Evolutionary conservation across 139 green algal genomes (phyloP), one percentile per base, ranked within the genome.

Genomic region (Yamagishiella unicocca): DNA sequence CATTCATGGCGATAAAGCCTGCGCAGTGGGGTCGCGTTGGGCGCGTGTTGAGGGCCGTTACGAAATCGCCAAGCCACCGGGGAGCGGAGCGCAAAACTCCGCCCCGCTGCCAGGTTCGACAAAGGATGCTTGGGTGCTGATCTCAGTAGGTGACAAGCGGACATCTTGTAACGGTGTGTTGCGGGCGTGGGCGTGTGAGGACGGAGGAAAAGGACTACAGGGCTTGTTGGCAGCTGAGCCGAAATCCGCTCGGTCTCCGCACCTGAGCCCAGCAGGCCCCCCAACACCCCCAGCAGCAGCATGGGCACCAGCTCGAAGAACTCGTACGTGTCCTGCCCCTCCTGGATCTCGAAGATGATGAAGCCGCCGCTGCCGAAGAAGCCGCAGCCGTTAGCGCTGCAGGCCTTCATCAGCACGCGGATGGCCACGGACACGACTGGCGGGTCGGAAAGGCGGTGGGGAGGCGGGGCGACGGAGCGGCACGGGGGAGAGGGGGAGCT

Each of bases 231-330:
- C n/a, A n/a, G n/a, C n/a, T n/a, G n/a, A n/a, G n/a, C n/a, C n/a
- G n/a, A n/a, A n/a, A n/a, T n/a, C n/a, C n/a, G n/a, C n/a, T n/a
- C n/a, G n/a, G n/a, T n/a, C 14, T 5, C 17, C 50, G 14, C 33
- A 85, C 79, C 72, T 37, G 83, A 88, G n/a, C 94, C 95, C 25
- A 97, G 82, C 40, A 98, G 79, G 1, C 96, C 96, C 24, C 95
- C 96, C 7, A 97, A 74, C 46, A 97, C 92, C 8, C 96, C 95
- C 38, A 98, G 87, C 75, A 97, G 90, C 75, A 96, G 82, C 91
- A 97, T 93, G 4, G 95, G 96, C 37, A 97, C 46, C 66, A 98
- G 90, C 87, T 97, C 94, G 10, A 92, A 91, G 8, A 94, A 82
- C 68, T 93, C 89, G 89, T 96, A 97, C 46, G 92, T 90, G 24